A percentile compares a stretch with the other conserved stretches of the same genome.
phyloP scores from a whole-genome alignment of 2,329 filamentous ascomycete species.

The Fusarium piperis region DNA sequence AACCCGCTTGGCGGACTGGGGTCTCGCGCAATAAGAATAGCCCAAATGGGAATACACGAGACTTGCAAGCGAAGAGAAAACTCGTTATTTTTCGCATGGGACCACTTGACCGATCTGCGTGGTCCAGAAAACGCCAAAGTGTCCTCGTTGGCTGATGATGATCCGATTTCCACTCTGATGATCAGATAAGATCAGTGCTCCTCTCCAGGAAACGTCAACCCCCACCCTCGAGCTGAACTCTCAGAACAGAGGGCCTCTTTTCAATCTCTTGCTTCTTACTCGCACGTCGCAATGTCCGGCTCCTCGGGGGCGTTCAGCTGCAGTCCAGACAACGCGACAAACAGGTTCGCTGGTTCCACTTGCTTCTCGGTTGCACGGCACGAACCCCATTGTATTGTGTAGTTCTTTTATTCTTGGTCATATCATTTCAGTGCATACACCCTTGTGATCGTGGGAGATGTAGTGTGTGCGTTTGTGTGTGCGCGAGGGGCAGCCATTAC shows the following conservation, averaged over 20 bases:
- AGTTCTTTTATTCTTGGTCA: background rate
- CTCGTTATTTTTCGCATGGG: background rate
- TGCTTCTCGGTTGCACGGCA: background rate
- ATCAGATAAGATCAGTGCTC: slow-evolving; percentile 4
- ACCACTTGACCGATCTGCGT: background rate
- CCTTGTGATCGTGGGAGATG: background rate
- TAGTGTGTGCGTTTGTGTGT: background rate
- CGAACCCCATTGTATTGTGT: slow-evolving; percentile 1
- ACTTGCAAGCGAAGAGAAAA: background rate
- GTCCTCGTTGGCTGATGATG: background rate
- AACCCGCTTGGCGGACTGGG: background rate
- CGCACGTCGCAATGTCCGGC: background rate
- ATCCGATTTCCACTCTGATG: background rate
- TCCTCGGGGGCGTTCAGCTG: background rate
- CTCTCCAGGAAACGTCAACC: background rate
- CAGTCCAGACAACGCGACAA: background rate
- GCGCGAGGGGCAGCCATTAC: background rate
- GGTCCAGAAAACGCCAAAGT: background rate
- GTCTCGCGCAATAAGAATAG: background rate
- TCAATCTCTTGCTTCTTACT: background rate
- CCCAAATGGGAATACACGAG: background rate
- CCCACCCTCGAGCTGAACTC: background rate
- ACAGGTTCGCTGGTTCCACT: background rate
- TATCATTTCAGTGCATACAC: background rate
- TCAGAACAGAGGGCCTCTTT: background rate